A percentile compares a stretch with the other conserved stretches of the same genome.
Conservation (phyloP, 2,329 filamentous ascomycete species). For the Fusarium xylarioides region DNA sequence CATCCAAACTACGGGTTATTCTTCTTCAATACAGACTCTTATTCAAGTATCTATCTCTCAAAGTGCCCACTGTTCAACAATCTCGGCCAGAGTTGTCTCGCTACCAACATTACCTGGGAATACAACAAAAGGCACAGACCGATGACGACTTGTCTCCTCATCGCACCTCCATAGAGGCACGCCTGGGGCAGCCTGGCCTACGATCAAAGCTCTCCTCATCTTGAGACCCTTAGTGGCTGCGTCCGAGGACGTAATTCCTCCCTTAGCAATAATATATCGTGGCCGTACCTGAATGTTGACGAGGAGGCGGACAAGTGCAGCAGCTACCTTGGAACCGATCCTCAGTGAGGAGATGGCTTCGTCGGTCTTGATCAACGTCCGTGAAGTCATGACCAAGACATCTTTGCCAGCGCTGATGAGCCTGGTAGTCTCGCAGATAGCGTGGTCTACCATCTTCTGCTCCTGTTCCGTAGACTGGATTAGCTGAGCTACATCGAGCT, state of each 20-base stretch:
- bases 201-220: constrained; percentile 61
- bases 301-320: neutral
- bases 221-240: constrained; percentile 64
- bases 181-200: constrained; percentile 65
- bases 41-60: neutral
- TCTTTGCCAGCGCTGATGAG: neutral
- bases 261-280: constrained; percentile 66
- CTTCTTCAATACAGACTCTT: too few relatives aligned
- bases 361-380: neutral
- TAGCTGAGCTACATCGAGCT: neutral
- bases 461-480: neutral
- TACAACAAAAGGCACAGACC: constrained; percentile 57
- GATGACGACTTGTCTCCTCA: constrained; percentile 58
- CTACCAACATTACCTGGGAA: constrained; percentile 36
- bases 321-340: neutral
- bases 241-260: constrained; percentile 67
- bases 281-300: neutral
- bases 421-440: neutral
- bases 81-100: neutral
- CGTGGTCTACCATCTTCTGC: neutral
- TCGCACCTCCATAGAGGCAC: constrained; percentile 68
- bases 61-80: neutral
- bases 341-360: neutral
- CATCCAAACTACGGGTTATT: neutral
- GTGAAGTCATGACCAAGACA: neutral